Conservation (phyloP, 257 asterid species). For the Penstemon barbatus region DNA sequence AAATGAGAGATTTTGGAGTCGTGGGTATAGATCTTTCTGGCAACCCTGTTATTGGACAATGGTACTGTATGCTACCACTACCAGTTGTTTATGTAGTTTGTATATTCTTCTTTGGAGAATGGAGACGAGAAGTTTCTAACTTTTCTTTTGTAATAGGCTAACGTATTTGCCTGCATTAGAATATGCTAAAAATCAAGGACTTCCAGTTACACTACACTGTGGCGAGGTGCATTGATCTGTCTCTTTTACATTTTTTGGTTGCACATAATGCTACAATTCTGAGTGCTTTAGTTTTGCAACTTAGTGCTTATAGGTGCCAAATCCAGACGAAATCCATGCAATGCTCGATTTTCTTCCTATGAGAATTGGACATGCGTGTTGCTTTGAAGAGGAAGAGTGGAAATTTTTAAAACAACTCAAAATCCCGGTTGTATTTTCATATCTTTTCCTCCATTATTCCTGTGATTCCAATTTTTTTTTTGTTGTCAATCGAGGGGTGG, state of each 20-base stretch:
- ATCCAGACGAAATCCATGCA: constrained; percentile 67
- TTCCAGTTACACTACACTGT: constrained; percentile 79
- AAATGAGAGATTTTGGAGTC: constrained; percentile 70
- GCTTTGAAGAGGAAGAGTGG: constrained; percentile 73
- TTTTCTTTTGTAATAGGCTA: constrained; percentile 44
- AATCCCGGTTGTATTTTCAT: constrained; percentile 63
- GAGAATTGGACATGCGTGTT: constrained; percentile 98
- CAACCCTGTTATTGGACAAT: constrained; percentile 82
- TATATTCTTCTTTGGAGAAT: not conserved
- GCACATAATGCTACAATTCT: constrained; percentile 27
- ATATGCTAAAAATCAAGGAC: constrained; percentile 80
- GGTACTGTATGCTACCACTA: constrained; percentile 43
- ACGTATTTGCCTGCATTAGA: constrained; percentile 82
- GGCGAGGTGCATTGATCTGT: constrained; percentile 80
- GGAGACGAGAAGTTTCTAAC: no score
- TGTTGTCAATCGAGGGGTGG: not conserved
- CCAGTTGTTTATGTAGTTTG: constrained; percentile 18
- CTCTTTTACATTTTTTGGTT: constrained; percentile 21
- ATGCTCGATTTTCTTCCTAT: constrained; percentile 82
- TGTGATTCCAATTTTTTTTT: constrained; percentile 11
- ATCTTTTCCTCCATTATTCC: constrained; percentile 22
- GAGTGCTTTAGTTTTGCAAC: constrained; percentile 40
- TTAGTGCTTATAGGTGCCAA: constrained; percentile 84
- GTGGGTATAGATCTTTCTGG: constrained; percentile 97
- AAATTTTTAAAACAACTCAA: constrained; percentile 48